Evolutionary conservation across 352 stramenopile species (phyloP).

Genomic region (Phytophthora cajani): DNA sequence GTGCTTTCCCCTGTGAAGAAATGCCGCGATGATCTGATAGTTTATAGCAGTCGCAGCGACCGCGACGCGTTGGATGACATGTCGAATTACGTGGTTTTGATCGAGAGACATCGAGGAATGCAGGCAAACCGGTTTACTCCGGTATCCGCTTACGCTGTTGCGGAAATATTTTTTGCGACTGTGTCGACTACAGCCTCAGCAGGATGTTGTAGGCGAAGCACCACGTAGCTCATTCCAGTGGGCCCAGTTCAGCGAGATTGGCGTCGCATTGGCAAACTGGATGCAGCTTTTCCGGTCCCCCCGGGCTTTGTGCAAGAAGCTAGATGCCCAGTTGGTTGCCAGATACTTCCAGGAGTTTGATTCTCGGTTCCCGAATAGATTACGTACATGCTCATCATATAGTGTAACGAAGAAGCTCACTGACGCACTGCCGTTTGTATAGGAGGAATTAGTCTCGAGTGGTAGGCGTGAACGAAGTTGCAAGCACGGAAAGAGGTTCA

Average conservation of each 20-base stretch:
- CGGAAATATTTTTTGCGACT: slow-evolving; percentile 6
- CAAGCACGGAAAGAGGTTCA: background rate
- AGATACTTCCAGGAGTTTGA: slow-evolving; percentile 10
- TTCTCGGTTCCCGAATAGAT: slow-evolving; percentile 5
- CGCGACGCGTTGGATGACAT: slow-evolving; percentile 11
- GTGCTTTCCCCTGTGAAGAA: background rate
- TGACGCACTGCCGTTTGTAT: background rate
- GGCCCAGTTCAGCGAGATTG: background rate
- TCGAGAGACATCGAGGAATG: slow-evolving; percentile 6
- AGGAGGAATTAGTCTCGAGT: background rate
- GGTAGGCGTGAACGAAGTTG: background rate
- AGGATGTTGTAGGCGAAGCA: background rate
- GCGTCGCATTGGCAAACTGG: background rate
- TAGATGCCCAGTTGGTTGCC: slow-evolving; percentile 8
- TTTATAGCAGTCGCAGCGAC: slow-evolving; percentile 4
- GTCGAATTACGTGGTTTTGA: slow-evolving; percentile 16
- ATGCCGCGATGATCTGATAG: slow-evolving; percentile 1
- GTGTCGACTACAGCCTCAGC: background rate
- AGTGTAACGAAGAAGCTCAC: background rate
- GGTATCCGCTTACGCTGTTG: slow-evolving; percentile 11
- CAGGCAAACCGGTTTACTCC: slow-evolving; percentile 9
- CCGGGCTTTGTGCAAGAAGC: slow-evolving; percentile 1
- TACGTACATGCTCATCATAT: background rate
- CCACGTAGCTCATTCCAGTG: background rate
- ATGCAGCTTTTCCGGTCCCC: slow-evolving; percentile 8